Percentiles rank a stretch among this genome's conserved stretches.
phyloP scores from a whole-genome alignment of 2,329 filamentous ascomycete species.

The Epichloe glyceriae region DNA sequence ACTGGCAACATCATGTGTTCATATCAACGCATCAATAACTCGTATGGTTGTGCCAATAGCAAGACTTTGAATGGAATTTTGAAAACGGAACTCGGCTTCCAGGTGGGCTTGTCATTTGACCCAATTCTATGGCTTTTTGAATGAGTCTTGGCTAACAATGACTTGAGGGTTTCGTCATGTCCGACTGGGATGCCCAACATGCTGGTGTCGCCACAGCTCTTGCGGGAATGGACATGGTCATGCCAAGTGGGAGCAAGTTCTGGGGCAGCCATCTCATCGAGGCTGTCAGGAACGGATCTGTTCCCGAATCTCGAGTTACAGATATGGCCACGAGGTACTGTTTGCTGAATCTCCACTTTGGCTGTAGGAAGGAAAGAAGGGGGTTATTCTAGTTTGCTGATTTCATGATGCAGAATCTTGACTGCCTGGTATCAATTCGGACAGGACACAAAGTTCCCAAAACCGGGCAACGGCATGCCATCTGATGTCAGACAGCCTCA shows the following conservation, averaged over 20 bases:
- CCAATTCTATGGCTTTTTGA: too few relatives aligned
- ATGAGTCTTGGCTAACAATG: slow-evolving; percentile 9
- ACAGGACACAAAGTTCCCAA: slow-evolving; percentile 34
- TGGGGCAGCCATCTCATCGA: slow-evolving; percentile 42
- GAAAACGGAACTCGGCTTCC: slow-evolving; percentile 47
- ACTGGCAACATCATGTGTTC: slow-evolving; percentile 47
- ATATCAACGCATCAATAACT: slow-evolving; percentile 61
- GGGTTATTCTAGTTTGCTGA: not conserved
- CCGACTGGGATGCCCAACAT: slow-evolving; percentile 57
- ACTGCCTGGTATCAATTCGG: slow-evolving; percentile 44
- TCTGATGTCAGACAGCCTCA: slow-evolving; percentile 36
- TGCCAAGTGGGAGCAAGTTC: slow-evolving; percentile 36
- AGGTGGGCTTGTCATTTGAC: slow-evolving; percentile 11
- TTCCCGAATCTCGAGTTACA: slow-evolving; percentile 40
- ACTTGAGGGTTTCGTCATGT: slow-evolving; percentile 47
- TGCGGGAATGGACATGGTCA: slow-evolving; percentile 59
- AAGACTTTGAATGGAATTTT: slow-evolving; percentile 54
- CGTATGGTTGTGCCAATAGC: slow-evolving; percentile 57
- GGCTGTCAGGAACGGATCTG: slow-evolving; percentile 46
- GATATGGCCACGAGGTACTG: slow-evolving; percentile 42
- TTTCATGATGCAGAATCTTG: slow-evolving; percentile 22
- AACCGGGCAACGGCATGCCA: slow-evolving; percentile 39
- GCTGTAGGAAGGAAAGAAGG: not conserved
- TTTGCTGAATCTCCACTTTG: not conserved
- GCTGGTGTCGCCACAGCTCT: slow-evolving; percentile 46